phyloP scores from a whole-genome alignment of 352 stramenopile species.

The Phytophthora vignae region DNA sequence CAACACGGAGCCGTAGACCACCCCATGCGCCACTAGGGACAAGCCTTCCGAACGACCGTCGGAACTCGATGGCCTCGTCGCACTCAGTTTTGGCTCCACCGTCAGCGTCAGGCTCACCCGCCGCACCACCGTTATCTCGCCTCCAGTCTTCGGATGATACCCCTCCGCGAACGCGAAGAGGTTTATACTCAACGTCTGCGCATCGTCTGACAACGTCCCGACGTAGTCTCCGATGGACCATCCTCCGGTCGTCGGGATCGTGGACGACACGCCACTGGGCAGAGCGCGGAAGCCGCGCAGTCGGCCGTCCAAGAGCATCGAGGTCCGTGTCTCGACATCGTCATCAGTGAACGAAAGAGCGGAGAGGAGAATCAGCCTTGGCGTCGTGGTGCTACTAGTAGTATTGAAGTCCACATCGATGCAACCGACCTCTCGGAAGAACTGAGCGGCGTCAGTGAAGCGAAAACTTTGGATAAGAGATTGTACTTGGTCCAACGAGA shows the following conservation, averaged over 20 bases:
- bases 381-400: background rate
- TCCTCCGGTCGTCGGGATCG: background rate
- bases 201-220: background rate
- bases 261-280: slow-evolving; percentile 1
- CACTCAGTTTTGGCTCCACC: background rate
- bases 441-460: background rate
- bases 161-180: background rate
- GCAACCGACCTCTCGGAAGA: background rate
- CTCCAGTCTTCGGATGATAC: background rate
- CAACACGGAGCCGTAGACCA: background rate
- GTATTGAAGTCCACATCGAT: background rate
- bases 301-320: background rate
- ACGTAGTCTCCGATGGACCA: slow-evolving; percentile 2
- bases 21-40: background rate
- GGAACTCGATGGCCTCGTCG: background rate
- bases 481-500: background rate
- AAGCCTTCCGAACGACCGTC: background rate
- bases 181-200: too few species aligned
- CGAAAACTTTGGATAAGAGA: background rate
- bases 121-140: background rate
- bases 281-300: background rate
- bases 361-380: background rate
- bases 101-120: background rate
- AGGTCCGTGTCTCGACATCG: background rate
- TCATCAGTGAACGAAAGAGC: background rate